phyloP scores from a whole-genome alignment of 1,284 basidiomycete genomes.

The Sanghuangporus weigelae region DNA sequence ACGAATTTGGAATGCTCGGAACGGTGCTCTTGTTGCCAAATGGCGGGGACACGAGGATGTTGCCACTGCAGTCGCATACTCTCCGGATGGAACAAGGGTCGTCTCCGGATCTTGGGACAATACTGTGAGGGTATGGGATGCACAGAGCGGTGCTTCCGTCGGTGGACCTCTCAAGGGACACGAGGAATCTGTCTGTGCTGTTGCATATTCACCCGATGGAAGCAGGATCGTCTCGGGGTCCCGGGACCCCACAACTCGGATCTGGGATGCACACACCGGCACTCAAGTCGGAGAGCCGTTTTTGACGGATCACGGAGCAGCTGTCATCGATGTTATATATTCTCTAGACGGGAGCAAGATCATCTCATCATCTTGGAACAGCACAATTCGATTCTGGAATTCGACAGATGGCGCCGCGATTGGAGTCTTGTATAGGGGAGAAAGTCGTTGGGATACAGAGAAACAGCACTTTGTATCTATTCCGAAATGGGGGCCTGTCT shows the following conservation, averaged over 20 bases:
- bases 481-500: background rate
- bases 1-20: slow-evolving; percentile 85
- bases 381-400: slow-evolving; percentile 90
- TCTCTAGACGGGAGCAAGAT: background rate
- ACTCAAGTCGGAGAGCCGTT: background rate
- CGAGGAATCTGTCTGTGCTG: background rate
- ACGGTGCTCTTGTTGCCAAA: background rate
- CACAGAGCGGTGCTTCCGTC: background rate
- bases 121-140: slow-evolving; percentile 9
- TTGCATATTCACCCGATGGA: slow-evolving; percentile 14
- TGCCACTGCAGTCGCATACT: slow-evolving; percentile 19
- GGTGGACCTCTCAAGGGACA: slow-evolving; percentile 9
- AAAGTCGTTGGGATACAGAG: background rate
- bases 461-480: background rate
- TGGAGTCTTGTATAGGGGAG: background rate
- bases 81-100: background rate
- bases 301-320: background rate
- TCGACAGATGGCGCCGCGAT: slow-evolving; percentile 61
- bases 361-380: slow-evolving; percentile 57
- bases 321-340: background rate
- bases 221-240: slow-evolving; percentile 14
- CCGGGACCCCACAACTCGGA: slow-evolving; percentile 4
- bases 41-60: slow-evolving; percentile 14
- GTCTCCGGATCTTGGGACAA: slow-evolving; percentile 5
- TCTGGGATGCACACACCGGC: slow-evolving; percentile 17